A percentile compares a stretch with the other conserved stretches of the same genome.
Evolutionary conservation across 441 rosid species (phyloP).

Genomic region (Hura crepitans): DNA sequence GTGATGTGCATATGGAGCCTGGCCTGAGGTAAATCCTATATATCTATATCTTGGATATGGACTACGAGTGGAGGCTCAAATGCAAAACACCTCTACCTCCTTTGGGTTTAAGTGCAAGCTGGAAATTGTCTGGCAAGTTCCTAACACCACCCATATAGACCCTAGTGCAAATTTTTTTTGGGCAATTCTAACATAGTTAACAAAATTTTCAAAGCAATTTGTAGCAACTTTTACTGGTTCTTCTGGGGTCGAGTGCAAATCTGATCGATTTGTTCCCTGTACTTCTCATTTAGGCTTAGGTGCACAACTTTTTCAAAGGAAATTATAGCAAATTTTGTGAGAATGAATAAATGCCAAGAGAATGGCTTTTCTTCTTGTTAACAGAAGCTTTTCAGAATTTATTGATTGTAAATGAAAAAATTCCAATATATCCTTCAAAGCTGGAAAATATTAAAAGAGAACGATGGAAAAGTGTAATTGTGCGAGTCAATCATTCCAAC

Average conservation of each 20-base stretch:
- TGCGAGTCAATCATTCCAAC: constrained; percentile 1
- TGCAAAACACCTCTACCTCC: no score
- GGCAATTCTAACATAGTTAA: not conserved
- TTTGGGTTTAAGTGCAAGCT: not conserved
- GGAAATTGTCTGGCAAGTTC: no score
- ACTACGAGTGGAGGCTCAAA: no score
- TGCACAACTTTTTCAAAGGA: not conserved
- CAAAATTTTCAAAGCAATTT: no score
- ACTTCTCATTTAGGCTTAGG: no score
- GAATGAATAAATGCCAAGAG: not conserved
- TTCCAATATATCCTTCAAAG: not conserved
- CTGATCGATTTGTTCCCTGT: no score
- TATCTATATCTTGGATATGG: not conserved
- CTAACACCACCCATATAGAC: no score
- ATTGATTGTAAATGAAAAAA: not conserved
- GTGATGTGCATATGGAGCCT: no score
- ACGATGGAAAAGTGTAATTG: not conserved
- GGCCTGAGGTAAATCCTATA: not conserved
- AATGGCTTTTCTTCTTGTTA: not conserved
- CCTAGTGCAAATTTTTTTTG: not conserved
- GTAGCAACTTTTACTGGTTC: no score
- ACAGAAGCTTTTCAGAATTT: not conserved
- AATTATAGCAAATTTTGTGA: not conserved
- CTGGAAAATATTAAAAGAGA: not conserved
- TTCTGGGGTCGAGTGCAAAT: no score